phyloP scores from a whole-genome alignment of 176 grass and related monocot genomes.

The Raddia guianensis region DNA sequence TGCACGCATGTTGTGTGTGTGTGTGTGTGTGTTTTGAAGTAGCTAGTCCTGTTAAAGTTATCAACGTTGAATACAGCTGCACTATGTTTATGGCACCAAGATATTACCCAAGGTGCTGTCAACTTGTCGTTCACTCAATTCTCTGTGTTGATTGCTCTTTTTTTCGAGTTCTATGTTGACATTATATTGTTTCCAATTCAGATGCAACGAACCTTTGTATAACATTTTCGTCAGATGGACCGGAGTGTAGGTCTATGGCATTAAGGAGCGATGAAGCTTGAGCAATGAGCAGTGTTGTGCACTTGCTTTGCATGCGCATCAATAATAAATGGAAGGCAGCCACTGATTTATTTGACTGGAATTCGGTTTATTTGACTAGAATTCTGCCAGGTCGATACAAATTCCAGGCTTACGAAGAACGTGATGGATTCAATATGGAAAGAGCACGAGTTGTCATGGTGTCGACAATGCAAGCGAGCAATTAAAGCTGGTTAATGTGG shows the following conservation, averaged over 20 bases:
- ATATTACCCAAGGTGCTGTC: constrained; percentile 1
- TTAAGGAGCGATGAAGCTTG: not conserved
- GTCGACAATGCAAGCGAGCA: not conserved
- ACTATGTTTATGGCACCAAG: not conserved
- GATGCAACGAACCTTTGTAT: not conserved
- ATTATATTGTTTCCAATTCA: not conserved
- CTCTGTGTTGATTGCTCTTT: not conserved
- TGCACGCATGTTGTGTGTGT: not conserved
- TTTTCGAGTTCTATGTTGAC: not conserved
- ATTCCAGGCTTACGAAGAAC: constrained; percentile 20
- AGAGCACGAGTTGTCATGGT: not conserved
- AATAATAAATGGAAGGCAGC: not conserved
- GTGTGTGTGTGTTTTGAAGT: not conserved
- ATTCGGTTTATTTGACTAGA: not conserved
- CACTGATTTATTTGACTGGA: not conserved
- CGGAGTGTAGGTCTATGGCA: not conserved
- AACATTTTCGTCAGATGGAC: not conserved
- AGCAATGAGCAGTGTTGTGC: not conserved
- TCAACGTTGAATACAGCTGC: not conserved
- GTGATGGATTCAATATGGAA: constrained; percentile 10
- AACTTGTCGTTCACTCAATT: not conserved
- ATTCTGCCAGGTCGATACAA: not conserved
- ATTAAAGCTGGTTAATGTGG: not conserved
- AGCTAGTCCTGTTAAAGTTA: constrained; percentile 33
- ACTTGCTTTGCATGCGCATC: not conserved